Evolutionary conservation across 2,329 filamentous ascomycete genomes (phyloP).

Genomic region (Arthrobotrys conoides): DNA sequence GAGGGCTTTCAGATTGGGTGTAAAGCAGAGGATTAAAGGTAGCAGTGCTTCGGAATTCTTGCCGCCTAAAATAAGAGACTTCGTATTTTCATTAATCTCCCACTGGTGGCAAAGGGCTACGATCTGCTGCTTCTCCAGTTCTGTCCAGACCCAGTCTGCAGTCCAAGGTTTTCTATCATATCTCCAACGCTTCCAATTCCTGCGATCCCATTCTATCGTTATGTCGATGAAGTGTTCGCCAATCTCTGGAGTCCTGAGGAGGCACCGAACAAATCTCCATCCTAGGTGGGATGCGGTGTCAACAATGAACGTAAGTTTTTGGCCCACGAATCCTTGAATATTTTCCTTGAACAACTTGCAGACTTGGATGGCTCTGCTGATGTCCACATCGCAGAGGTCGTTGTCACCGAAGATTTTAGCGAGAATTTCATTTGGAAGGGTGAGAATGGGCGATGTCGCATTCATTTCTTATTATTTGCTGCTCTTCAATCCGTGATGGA

Average conservation of each 20-base stretch:
- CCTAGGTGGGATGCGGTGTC: not conserved
- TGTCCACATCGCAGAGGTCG: conserved; percentile 1
- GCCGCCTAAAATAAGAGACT: not conserved
- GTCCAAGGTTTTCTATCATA: not conserved
- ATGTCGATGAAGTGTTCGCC: conserved; percentile 1
- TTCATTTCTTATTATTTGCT: not conserved
- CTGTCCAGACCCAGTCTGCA: conserved; percentile 5
- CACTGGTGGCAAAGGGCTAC: too few species aligned
- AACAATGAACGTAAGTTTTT: not conserved
- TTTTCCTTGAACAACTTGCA: conserved; percentile 2
- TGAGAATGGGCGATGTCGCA: not conserved
- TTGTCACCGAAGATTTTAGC: conserved; percentile 18
- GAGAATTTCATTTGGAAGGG: conserved; percentile 5
- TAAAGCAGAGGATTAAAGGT: not conserved
- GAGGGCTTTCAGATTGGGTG: conserved; percentile 1
- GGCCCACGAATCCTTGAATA: not conserved
- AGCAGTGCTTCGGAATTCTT: conserved; percentile 8
- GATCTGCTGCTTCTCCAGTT: too few species aligned
- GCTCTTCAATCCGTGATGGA: not conserved
- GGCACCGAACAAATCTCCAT: conserved; percentile 13
- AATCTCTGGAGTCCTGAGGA: not conserved
- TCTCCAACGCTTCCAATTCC: not conserved
- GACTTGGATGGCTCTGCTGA: not conserved
- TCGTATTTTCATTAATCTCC: not conserved
- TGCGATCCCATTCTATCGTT: not conserved